Percentiles rank a stretch among this genome's conserved stretches.
phyloP scores from a whole-genome alignment of 352 stramenopile genomes.

The Thalassiosira mediterranea region DNA sequence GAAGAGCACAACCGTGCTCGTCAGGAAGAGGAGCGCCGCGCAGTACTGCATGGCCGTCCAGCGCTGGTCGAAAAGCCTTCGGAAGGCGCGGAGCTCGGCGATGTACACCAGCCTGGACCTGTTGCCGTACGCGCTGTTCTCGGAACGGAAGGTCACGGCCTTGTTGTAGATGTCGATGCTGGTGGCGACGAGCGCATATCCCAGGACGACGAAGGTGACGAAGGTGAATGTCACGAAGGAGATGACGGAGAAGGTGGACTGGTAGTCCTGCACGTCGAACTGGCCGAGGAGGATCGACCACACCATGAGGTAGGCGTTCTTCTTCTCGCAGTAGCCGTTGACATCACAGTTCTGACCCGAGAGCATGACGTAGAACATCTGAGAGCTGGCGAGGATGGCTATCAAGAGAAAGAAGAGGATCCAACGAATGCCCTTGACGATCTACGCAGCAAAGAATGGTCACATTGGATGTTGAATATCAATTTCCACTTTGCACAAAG shows the following conservation, averaged over 20 bases:
- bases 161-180: slow-evolving; percentile 56
- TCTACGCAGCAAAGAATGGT: too few species aligned
- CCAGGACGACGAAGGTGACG: slow-evolving; percentile 42
- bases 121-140: slow-evolving; percentile 51
- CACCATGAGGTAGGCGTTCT: slow-evolving; percentile 53
- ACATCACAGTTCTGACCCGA: slow-evolving; percentile 47
- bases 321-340: slow-evolving; percentile 49
- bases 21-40: slow-evolving; percentile 50
- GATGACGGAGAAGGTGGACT: slow-evolving; percentile 47
- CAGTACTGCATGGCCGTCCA: slow-evolving; percentile 61
- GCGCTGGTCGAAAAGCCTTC: slow-evolving; percentile 45
- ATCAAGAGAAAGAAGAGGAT: slow-evolving; percentile 56
- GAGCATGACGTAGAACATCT: slow-evolving; percentile 64
- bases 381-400: slow-evolving; percentile 45
- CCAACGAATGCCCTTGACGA: slow-evolving; percentile 44
- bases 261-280: slow-evolving; percentile 45
- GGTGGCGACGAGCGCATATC: slow-evolving; percentile 49
- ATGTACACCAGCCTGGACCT: slow-evolving; percentile 53
- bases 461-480: too few species aligned
- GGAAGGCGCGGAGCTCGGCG: slow-evolving; percentile 53
- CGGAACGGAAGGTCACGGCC: slow-evolving; percentile 47
- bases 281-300: slow-evolving; percentile 53
- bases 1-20: slow-evolving; percentile 50
- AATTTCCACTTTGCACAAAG: background rate
- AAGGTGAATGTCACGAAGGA: slow-evolving; percentile 53